A percentile compares a stretch with the other conserved stretches of the same genome.
Evolutionary conservation across 2,329 filamentous ascomycete genomes (phyloP).

Genomic region (Alternaria infectoria): DNA sequence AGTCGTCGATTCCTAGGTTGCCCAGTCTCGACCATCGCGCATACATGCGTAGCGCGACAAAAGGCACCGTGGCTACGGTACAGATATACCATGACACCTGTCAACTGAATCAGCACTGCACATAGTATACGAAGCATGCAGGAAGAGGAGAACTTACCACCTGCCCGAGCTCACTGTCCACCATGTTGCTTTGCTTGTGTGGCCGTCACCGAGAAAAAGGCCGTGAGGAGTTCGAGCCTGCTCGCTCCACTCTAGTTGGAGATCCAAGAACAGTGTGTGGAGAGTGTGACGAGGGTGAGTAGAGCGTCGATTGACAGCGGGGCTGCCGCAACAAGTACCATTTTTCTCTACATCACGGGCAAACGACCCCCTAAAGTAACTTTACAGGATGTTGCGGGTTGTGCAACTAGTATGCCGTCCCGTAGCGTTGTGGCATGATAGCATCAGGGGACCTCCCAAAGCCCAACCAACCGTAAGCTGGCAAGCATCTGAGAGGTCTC

Average conservation of each 20-base stretch:
- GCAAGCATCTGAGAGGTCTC: not conserved
- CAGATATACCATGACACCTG: constrained; percentile 47
- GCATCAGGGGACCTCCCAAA: not conserved
- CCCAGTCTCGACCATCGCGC: constrained; percentile 38
- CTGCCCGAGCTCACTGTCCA: constrained; percentile 22
- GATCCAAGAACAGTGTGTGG: not conserved
- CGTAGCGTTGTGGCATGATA: not conserved
- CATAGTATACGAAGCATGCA: not conserved
- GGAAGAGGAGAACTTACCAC: constrained; percentile 23
- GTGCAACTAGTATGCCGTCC: not conserved
- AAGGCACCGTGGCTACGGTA: constrained; percentile 35
- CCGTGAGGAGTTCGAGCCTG: constrained; percentile 5
- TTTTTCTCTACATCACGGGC: constrained; percentile 2
- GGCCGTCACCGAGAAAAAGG: constrained; percentile 3
- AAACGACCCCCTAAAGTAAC: constrained; percentile 1
- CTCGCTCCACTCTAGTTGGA: not conserved
- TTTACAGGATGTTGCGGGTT: not conserved
- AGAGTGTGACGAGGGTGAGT: not conserved
- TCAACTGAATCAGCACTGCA: constrained; percentile 5
- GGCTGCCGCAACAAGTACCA: constrained; percentile 6
- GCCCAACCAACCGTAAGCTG: not conserved
- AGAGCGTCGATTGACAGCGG: not conserved
- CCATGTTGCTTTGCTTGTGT: constrained; percentile 9
- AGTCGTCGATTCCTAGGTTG: constrained; percentile 39
- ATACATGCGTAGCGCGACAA: constrained; percentile 37